phyloP scores from a whole-genome alignment of 1,284 basidiomycete species.

The Tremellales sp. region DNA sequence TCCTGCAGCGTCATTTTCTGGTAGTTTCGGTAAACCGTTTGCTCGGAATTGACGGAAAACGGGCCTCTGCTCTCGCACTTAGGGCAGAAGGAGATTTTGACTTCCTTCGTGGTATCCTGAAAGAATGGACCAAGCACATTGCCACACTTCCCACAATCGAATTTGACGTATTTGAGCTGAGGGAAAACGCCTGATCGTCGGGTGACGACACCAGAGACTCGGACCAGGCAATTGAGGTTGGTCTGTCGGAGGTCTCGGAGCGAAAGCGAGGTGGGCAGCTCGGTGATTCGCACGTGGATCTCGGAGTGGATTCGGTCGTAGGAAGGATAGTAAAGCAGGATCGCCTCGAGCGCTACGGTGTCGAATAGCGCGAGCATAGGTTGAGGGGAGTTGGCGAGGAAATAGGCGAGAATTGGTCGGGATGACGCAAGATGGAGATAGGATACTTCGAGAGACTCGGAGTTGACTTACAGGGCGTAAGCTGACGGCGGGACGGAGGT shows the following conservation, averaged over 20 bases:
- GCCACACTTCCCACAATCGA: conserved; percentile 91
- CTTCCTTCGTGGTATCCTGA: conserved; percentile 91
- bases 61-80: conserved; percentile 92
- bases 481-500: neutral
- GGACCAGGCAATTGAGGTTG: conserved; percentile 92
- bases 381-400: conserved; percentile 89
- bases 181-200: conserved; percentile 94
- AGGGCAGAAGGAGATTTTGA: conserved; percentile 89
- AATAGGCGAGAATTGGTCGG: conserved; percentile 94
- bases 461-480: conserved; percentile 63
- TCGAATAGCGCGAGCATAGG: conserved; percentile 94
- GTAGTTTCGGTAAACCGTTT: conserved; percentile 98
- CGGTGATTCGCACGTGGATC: conserved; percentile 94
- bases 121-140: conserved; percentile 93
- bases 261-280: conserved; percentile 83
- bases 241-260: conserved; percentile 89
- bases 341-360: conserved; percentile 88
- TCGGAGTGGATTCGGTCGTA: conserved; percentile 98
- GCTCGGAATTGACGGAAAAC: conserved; percentile 91
- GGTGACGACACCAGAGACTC: conserved; percentile 96
- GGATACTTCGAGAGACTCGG: conserved; percentile 94
- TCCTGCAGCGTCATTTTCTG: conserved; percentile 99
- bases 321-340: conserved; percentile 90
- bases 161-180: conserved; percentile 98
- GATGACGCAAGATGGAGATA: conserved; percentile 86